phyloP scores from a whole-genome alignment of 495 filamentous ascomycete genomes.

The Pseudomonodictys pantanalensis region DNA sequence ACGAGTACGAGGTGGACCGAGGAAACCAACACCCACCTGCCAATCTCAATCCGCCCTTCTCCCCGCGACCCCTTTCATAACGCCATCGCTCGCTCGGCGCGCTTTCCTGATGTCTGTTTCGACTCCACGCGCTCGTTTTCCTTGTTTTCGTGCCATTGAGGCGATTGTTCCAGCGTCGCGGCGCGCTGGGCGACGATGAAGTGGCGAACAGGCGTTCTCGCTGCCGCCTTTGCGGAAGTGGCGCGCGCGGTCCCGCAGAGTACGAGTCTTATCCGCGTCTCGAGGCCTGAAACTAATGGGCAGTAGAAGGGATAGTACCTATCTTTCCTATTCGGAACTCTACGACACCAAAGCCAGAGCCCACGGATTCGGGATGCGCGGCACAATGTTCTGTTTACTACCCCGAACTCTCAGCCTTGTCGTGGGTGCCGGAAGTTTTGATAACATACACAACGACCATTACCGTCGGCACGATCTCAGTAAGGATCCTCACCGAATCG shows the following conservation, averaged over 20 bases:
- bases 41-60: slow-evolving; percentile 11
- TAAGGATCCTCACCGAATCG: neutral
- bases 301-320: neutral
- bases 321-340: slow-evolving; percentile 5
- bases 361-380: slow-evolving; percentile 4
- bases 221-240: slow-evolving; percentile 3
- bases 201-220: slow-evolving; percentile 6
- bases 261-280: neutral
- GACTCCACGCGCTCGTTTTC: slow-evolving; percentile 8
- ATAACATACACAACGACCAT: slow-evolving; percentile 22
- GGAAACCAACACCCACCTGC: slow-evolving; percentile 8
- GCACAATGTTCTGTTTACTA: slow-evolving; percentile 20
- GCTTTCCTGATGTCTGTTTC: slow-evolving; percentile 10
- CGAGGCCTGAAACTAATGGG: neutral
- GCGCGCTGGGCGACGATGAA: neutral
- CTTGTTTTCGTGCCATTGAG: neutral
- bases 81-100: slow-evolving; percentile 14
- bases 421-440: slow-evolving; percentile 17
- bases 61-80: slow-evolving; percentile 12
- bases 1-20: slow-evolving; percentile 20
- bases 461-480: slow-evolving; percentile 8
- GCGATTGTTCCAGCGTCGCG: neutral
- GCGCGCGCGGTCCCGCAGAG: slow-evolving; percentile 12
- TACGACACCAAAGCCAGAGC: slow-evolving; percentile 7
- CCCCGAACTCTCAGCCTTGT: slow-evolving; percentile 9